Percentiles rank a stretch among this genome's conserved stretches.
These are phyloP conservation scores for Debaryomyces coudertii DNA, from an alignment of 1,139 yeast species.

Conservation along the genomic window DNA sequence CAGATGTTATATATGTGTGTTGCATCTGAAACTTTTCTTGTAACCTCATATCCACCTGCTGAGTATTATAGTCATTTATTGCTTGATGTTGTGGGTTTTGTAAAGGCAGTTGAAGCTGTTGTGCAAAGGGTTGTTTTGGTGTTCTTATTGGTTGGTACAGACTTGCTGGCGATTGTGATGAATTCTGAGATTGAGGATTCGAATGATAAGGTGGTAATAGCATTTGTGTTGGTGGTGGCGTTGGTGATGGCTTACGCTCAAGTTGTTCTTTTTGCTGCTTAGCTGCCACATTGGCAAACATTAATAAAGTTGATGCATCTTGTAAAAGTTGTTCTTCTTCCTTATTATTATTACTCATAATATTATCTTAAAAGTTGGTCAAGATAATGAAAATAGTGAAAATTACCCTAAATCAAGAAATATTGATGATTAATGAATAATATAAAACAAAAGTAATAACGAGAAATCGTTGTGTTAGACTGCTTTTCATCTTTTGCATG, in stretches of 20 bases:
- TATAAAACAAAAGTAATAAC: neutral
- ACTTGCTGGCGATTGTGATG: constrained; percentile 5
- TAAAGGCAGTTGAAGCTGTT: constrained; percentile 10
- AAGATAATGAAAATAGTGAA: neutral
- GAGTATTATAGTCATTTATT: neutral
- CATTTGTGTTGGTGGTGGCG: constrained; percentile 16
- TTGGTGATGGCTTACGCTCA: constrained; percentile 19
- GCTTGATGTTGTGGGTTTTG: constrained; percentile 6
- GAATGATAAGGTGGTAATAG: constrained; percentile 1
- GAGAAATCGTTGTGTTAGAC: neutral
- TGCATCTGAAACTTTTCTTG: constrained; percentile 5
- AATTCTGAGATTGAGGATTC: neutral
- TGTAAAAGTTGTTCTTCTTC: constrained; percentile 49
- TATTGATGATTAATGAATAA: neutral
- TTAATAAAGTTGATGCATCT: constrained; percentile 66
- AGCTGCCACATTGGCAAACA: constrained; percentile 65
- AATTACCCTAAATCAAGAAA: neutral
- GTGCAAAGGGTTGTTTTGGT: constrained; percentile 6
- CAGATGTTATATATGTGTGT: constrained; percentile 1
- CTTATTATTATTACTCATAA: constrained; percentile 13
- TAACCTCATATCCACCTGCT: neutral
- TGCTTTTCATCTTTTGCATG: constrained; percentile 5
- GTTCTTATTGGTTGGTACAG: constrained; percentile 8
- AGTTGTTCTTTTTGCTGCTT: constrained; percentile 36
- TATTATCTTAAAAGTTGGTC: neutral